Evolutionary conservation across 23 red algal genomes (phyloP), one percentile per base, ranked within the genome.

Genomic region (Gracilaria vermiculophylla): DNA sequence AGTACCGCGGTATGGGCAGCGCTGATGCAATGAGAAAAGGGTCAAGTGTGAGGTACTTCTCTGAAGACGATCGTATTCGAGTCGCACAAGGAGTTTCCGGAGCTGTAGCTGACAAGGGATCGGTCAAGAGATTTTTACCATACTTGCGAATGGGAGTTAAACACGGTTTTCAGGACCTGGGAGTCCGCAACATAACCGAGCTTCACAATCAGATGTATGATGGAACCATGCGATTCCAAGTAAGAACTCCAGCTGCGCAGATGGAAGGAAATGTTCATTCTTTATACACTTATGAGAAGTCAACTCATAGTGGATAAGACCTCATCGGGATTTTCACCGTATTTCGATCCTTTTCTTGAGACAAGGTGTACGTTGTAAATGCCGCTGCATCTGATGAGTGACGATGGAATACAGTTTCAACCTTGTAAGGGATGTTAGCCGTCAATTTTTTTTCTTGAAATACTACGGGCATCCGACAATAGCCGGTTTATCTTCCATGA

Each of bases 31-130:
- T 99, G 97, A 95, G 93, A 49, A 92, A 95, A 76, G 97, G 97
- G 25, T 92, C 86, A 28, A 91, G 92, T 17, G 82, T 94, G 78
- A 86, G 97, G 37, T 99, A 99, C 71, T 99, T 95, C 47, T 88
- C 86, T 17, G 90, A 93, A 65, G 91, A 95, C 62, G 94, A 99
- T 61, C 83, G 91, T 16, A 89, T 99, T 65, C 87, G 88, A 33
- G 97, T 99, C 28, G 92, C 97, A 58, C 97, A 99, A 74, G 97
- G 97, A 17, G 97, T 99, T 12, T 95, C 90, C 69, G 97, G 97
- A 43, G 93, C 97, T 27, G 97, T 99, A 35, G 80, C 92, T 19
- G 97, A 99, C 82, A 95, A 95, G 62, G 97, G 97, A 6, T 87
- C 84, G 5, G 74, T 99, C 48, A 94, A 93, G 65, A 86, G 94